These are phyloP conservation scores for Curvularia sp. DNA, from an alignment of 2,329 filamentous ascomycete species.

Conservation along the genomic window DNA sequence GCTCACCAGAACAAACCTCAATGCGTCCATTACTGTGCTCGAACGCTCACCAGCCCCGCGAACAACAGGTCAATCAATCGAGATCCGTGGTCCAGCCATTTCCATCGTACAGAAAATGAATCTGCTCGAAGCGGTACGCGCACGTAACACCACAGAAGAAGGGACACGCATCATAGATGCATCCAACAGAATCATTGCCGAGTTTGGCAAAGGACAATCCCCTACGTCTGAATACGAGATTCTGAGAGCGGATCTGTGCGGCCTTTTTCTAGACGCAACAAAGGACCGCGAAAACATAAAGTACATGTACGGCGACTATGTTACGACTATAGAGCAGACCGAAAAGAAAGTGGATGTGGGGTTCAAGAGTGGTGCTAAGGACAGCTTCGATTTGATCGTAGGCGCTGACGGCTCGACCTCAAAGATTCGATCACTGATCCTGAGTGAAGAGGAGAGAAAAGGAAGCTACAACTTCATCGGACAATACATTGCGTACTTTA, in stretches of 20 bases:
- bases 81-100: conserved; percentile 54
- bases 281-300: conserved; percentile 9
- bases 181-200: conserved; percentile 25
- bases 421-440: conserved; percentile 33
- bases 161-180: conserved; percentile 50
- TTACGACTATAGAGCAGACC: conserved; percentile 29
- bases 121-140: conserved; percentile 48
- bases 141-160: conserved; percentile 49
- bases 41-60: conserved; percentile 52
- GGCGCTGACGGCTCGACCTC: conserved; percentile 41
- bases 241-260: conserved; percentile 42
- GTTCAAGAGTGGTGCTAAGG: conserved; percentile 30
- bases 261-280: conserved; percentile 41
- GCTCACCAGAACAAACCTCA: conserved; percentile 38
- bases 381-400: conserved; percentile 41
- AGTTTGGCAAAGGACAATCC: conserved; percentile 34
- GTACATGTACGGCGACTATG: conserved; percentile 19
- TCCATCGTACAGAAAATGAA: conserved; percentile 53
- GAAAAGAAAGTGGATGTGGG: conserved; percentile 30
- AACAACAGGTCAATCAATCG: conserved; percentile 54
- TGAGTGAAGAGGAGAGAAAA: conserved; percentile 31
- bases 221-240: conserved; percentile 46
- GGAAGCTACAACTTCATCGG: conserved; percentile 31
- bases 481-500: conserved; percentile 42
- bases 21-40: conserved; percentile 52